Evolutionary conservation across 108 stramenopile genomes (phyloP).

Genomic region (Nitzschia sp.): DNA sequence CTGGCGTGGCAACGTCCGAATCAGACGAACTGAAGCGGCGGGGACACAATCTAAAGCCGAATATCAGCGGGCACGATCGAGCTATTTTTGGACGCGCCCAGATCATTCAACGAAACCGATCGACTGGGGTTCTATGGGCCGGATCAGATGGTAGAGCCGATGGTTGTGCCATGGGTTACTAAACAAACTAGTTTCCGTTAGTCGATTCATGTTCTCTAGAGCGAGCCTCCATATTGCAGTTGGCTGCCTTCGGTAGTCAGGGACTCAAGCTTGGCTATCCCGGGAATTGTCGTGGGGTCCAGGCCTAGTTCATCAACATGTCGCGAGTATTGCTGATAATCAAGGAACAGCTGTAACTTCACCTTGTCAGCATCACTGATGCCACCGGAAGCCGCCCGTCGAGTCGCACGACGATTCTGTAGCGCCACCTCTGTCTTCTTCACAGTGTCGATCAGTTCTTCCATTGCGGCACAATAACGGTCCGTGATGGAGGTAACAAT

Average conservation of each 20-base stretch:
- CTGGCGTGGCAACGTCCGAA: constrained; percentile 52
- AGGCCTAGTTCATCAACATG: constrained; percentile 61
- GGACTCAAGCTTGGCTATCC: constrained; percentile 56
- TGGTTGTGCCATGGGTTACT: constrained; percentile 94
- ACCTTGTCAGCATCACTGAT: constrained; percentile 92
- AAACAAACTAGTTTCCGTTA: constrained; percentile 10
- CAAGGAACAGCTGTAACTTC: constrained; percentile 81
- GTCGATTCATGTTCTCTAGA: not conserved
- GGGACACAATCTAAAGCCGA: constrained; percentile 65
- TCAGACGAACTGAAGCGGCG: constrained; percentile 55
- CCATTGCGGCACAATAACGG: constrained; percentile 71
- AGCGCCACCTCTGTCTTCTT: constrained; percentile 84
- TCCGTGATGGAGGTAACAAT: constrained; percentile 61
- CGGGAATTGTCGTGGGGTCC: constrained; percentile 53
- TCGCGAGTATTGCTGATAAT: constrained; percentile 55
- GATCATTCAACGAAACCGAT: constrained; percentile 68
- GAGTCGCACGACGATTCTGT: constrained; percentile 61
- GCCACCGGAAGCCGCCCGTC: constrained; percentile 74
- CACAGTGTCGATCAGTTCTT: constrained; percentile 81
- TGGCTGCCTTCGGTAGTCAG: constrained; percentile 61
- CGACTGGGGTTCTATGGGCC: constrained; percentile 83
- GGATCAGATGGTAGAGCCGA: constrained; percentile 95
- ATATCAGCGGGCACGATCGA: constrained; percentile 65
- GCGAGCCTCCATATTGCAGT: not conserved
- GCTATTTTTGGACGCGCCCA: constrained; percentile 92